phyloP scores from a whole-genome alignment of 495 filamentous ascomycete species.

The Neurospora tetrasperma region DNA sequence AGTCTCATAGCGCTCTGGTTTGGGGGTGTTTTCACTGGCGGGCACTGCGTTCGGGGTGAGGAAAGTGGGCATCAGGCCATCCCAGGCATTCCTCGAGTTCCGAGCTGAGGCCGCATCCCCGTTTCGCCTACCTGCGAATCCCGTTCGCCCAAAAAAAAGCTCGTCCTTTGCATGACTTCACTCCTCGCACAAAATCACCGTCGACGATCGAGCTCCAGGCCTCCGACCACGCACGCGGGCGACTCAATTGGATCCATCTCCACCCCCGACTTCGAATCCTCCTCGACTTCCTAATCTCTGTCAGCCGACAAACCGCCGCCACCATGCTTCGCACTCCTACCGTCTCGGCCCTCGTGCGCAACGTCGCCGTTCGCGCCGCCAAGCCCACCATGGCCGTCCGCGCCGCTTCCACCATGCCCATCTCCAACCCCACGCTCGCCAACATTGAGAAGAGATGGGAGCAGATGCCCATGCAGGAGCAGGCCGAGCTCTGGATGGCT shows the following conservation, averaged over 20 bases:
- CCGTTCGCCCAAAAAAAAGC: slow-evolving; percentile 25
- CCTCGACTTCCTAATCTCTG: slow-evolving; percentile 10
- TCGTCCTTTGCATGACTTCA: slow-evolving; percentile 28
- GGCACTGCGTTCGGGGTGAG: not conserved
- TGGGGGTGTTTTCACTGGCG: not conserved
- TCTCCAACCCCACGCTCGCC: slow-evolving; percentile 93
- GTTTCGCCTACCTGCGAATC: not conserved
- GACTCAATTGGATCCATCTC: slow-evolving; percentile 35
- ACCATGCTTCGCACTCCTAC: slow-evolving; percentile 33
- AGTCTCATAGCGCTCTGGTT: not conserved
- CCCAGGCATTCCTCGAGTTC: slow-evolving; percentile 8
- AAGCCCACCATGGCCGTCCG: slow-evolving; percentile 34
- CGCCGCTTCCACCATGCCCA: slow-evolving; percentile 67
- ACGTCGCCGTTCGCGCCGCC: slow-evolving; percentile 30
- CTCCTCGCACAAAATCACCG: slow-evolving; percentile 22
- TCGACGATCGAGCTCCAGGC: slow-evolving; percentile 21
- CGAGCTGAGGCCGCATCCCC: slow-evolving; percentile 12
- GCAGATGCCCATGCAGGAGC: slow-evolving; percentile 90
- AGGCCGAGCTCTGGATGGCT: slow-evolving; percentile 98
- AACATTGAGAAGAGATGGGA: slow-evolving; percentile 99
- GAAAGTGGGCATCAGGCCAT: slow-evolving; percentile 20
- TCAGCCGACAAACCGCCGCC: not conserved
- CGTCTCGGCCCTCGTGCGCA: slow-evolving; percentile 28
- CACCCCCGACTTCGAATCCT: slow-evolving; percentile 21
- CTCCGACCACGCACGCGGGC: slow-evolving; percentile 22